Evolutionary conservation across 352 stramenopile species (phyloP), one percentile per base, ranked within the genome.

Genomic region (Phytophthora sojae): DNA sequence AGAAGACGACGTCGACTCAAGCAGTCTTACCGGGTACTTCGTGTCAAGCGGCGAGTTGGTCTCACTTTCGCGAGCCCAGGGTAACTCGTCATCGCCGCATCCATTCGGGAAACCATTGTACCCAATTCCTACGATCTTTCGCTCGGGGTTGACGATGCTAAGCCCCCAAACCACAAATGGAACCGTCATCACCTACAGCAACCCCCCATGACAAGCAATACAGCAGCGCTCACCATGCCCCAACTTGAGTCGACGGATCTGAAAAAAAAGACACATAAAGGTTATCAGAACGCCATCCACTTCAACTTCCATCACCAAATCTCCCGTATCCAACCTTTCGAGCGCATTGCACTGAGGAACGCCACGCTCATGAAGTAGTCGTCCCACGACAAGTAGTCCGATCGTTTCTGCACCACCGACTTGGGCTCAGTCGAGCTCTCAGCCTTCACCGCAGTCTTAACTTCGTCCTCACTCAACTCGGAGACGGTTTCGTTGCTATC

Each of bases 351-450:
- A 75, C 92, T 99, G n/a, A 99, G 86, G 81, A 99, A 99, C 29
- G 98, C 96, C n/a, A 99, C 89, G 37, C 91, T 96, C 96, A 99
- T 99, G 71, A 99, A 99, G 81, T 99, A 99, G 72, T 99, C 97
- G 69, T 99, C 96, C 98, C 97, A 99, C 19, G 92, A 96, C 26
- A 99, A 77, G 79, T 99, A 99, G 50, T 97, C 82, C 0, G 60
- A 64, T 3, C 92, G 86, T 77, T 98, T 98, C 47, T 47, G 32
- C 26, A 25, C 64, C 50, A 9, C 39, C 52, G 15, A 26, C 19
- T 29, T 47, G 26, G 37, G 26, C 35, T 64, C 56, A 52, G 45
- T n/a, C n/a, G 39, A 17, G 4, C 8, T 29, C 17, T 23, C 45
- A 14, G 14, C 45, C 32, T 47, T 64, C 57, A 26, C 21, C 19